phyloP scores from a whole-genome alignment of 2,329 filamentous ascomycete species.

The Gnomoniopsis smithogilvyi region DNA sequence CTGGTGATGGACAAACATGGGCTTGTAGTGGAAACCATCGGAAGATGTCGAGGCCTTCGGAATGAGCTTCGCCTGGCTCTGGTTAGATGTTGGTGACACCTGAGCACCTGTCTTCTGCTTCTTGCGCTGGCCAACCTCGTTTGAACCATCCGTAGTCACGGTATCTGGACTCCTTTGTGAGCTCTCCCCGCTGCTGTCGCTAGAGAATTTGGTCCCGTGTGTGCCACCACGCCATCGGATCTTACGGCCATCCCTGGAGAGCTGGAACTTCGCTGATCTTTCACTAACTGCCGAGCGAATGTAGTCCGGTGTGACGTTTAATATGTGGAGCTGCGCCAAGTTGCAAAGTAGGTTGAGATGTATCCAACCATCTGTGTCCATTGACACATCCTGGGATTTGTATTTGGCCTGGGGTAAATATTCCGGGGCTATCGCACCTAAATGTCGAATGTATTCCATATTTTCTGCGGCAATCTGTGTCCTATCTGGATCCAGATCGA shows the following conservation, averaged over 20 bases:
- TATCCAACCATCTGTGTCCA: slow-evolving; percentile 72
- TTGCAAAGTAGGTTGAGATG: slow-evolving; percentile 78
- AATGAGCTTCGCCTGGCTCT: slow-evolving; percentile 38
- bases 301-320: slow-evolving; percentile 78
- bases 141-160: slow-evolving; percentile 44
- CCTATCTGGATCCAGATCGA: slow-evolving; percentile 77
- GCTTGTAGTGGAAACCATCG: slow-evolving; percentile 60
- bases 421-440: slow-evolving; percentile 50
- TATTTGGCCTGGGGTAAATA: slow-evolving; percentile 41
- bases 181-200: slow-evolving; percentile 54
- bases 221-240: slow-evolving; percentile 74
- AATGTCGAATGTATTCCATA: slow-evolving; percentile 73
- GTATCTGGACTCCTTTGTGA: slow-evolving; percentile 46
- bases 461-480: slow-evolving; percentile 73
- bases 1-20: slow-evolving; percentile 53
- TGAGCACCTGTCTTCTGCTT: slow-evolving; percentile 40
- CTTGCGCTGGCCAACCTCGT: slow-evolving; percentile 41
- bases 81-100: slow-evolving; percentile 32
- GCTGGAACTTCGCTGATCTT: slow-evolving; percentile 71
- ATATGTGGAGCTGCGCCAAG: slow-evolving; percentile 79
- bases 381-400: slow-evolving; percentile 43
- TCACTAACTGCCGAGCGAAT: slow-evolving; percentile 69
- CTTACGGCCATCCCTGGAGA: slow-evolving; percentile 74
- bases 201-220: slow-evolving; percentile 62
- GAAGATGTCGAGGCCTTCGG: slow-evolving; percentile 34